Conservation (phyloP, 352 stramenopile genomes). For the Phytophthora capsici region DNA sequence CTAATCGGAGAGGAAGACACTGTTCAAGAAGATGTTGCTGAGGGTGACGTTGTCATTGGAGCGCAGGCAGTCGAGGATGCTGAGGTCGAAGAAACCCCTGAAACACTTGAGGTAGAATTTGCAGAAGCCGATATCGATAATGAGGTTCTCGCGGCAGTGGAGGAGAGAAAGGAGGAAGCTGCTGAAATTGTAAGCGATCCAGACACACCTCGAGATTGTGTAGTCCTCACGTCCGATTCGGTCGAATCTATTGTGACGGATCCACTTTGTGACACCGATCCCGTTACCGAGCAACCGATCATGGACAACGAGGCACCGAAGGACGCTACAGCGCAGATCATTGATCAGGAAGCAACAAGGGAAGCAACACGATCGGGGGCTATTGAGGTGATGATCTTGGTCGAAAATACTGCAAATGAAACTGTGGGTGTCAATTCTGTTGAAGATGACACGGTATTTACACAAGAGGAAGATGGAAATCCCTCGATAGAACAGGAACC, state of each 20-base stretch:
- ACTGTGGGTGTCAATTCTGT: not conserved
- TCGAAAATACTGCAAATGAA: not conserved
- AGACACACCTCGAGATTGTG: too few species aligned
- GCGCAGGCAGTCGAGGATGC: too few species aligned
- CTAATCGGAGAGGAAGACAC: not conserved
- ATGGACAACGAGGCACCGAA: not conserved
- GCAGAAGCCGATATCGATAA: too few species aligned
- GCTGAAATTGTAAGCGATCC: too few species aligned
- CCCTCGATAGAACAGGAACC: slow-evolving; percentile 10
- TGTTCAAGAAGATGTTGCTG: not conserved
- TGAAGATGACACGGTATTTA: slow-evolving; percentile 2
- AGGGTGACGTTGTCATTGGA: not conserved
- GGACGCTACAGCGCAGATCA: not conserved
- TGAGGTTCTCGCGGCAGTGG: too few species aligned
- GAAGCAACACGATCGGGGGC: not conserved
- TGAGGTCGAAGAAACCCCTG: not conserved
- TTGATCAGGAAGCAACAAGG: not conserved
- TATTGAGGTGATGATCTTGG: not conserved
- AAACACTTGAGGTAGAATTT: not conserved
- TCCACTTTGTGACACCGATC: too few species aligned
- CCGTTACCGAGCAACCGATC: too few species aligned
- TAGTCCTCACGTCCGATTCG: too few species aligned
- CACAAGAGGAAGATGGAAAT: slow-evolving; percentile 1
- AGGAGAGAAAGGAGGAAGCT: too few species aligned
- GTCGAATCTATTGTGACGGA: too few species aligned